Percentiles rank a stretch among this genome's conserved stretches.
These are phyloP conservation scores for Yamadazyma pseudoaaseri DNA, from an alignment of 1,139 yeast genomes.

Conservation along the genomic window DNA sequence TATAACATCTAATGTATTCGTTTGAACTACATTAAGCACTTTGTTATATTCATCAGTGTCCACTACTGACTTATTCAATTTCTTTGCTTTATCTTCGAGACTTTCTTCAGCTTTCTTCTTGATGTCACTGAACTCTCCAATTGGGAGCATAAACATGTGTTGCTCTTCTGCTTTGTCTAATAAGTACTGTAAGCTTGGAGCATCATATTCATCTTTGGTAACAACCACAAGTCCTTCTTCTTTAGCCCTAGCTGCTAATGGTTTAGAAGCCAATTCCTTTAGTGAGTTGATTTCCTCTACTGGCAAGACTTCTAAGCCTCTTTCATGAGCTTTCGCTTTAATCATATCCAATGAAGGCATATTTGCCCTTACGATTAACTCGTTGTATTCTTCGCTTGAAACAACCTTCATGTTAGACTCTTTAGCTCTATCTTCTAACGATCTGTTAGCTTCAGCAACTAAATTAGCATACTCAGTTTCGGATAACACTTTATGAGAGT, in stretches of 20 bases:
- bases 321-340: slow-evolving; percentile 23
- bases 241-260: slow-evolving; percentile 20
- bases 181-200: slow-evolving; percentile 24
- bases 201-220: slow-evolving; percentile 19
- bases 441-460: slow-evolving; percentile 11
- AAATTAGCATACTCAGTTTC: slow-evolving; percentile 12
- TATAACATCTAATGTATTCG: slow-evolving; percentile 7
- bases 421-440: slow-evolving; percentile 24
- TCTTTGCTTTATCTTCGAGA: slow-evolving; percentile 21
- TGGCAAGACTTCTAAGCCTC: slow-evolving; percentile 29
- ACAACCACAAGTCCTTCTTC: slow-evolving; percentile 27
- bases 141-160: slow-evolving; percentile 19
- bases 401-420: slow-evolving; percentile 25
- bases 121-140: slow-evolving; percentile 15
- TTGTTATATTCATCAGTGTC: slow-evolving; percentile 8
- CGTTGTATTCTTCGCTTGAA: slow-evolving; percentile 27
- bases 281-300: slow-evolving; percentile 23
- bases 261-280: slow-evolving; percentile 15
- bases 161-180: slow-evolving; percentile 18
- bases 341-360: slow-evolving; percentile 38
- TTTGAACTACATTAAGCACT: slow-evolving; percentile 1
- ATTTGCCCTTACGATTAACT: slow-evolving; percentile 32
- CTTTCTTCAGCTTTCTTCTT: slow-evolving; percentile 15
- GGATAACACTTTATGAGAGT: slow-evolving; percentile 8
- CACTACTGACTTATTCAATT: slow-evolving; percentile 6